Evolutionary conservation across 495 filamentous ascomycete genomes (phyloP), one percentile per base, ranked within the genome.

Genomic region (Penicillium egyptiacum): DNA sequence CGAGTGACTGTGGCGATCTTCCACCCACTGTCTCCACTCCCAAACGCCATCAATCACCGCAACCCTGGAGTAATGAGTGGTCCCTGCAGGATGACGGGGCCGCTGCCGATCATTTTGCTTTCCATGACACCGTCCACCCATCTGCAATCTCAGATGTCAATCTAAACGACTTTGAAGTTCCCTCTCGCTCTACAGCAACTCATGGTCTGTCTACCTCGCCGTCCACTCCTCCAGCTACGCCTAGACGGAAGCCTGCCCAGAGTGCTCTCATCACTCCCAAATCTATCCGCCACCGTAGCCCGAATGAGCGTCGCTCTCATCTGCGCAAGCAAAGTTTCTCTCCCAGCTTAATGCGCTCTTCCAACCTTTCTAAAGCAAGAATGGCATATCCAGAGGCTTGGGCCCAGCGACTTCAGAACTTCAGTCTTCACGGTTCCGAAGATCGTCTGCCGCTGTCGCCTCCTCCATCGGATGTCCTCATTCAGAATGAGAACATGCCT

Each of bases 1-100:
- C 72, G 30, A 76, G 69, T 56, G 70, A 76, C 56, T 73, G 76
- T 77, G 75, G 76, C 74, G 75, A 76, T 64, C 70, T 69, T 56
- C 74, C 75, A 41, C 70, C 74, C 54, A 56, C 60, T 56, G 63
- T 69, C 62, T 71, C 74, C 71, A 70, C 68, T 58, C 58, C 63
- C 17, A 71, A 72, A 59, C 67, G 61, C 57, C 65, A 67, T 61
- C 65, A 70, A 66, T 70, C 75, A 55, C 64, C 69, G 58, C 75
- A 75, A 64, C 64, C 67, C 57, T 78, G 76, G 74, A 61, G 59
- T 54, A 68, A 69, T 55, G 72, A 74, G 40, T 79, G 75, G 75
- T 70, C 62, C 60, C 63, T 77, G 66, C 72, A 68, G 57, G 69
- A 75, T 44, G 58, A 73, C 47, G 59, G 59, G 44, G 53, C 62